phyloP scores from a whole-genome alignment of 352 stramenopile species.

The Phytopythium oedochilum region DNA sequence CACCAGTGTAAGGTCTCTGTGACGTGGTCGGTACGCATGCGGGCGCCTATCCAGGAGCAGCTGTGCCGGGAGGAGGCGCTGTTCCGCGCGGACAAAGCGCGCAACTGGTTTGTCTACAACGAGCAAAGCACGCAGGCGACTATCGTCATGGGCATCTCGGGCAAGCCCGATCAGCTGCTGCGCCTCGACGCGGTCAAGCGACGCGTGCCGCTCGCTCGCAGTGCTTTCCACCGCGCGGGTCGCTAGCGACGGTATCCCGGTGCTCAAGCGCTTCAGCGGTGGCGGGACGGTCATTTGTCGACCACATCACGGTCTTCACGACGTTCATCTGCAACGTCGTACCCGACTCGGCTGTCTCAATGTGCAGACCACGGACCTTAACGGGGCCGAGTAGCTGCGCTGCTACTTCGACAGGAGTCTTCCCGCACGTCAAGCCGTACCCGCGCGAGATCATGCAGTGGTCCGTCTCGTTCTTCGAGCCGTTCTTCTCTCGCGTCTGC shows the following conservation, averaged over 20 bases:
- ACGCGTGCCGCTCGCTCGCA: too few relatives aligned
- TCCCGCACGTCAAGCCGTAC: constrained; percentile 76
- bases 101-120: constrained; percentile 85
- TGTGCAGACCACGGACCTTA: neutral
- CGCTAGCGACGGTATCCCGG: constrained; percentile 67
- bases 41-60: constrained; percentile 69
- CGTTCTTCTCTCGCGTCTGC: constrained; percentile 67
- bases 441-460: constrained; percentile 93
- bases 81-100: constrained; percentile 80
- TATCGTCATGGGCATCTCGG: constrained; percentile 95
- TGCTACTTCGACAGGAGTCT: constrained; percentile 32
- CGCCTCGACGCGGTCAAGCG: constrained; percentile 79
- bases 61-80: constrained; percentile 92
- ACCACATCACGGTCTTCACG: constrained; percentile 91
- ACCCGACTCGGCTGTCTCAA: neutral
- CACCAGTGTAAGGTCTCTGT: too few relatives aligned
- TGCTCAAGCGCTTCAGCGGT: constrained; percentile 95
- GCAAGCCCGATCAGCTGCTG: constrained; percentile 90
- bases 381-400: neutral
- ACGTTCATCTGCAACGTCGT: constrained; percentile 89
- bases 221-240: too few relatives aligned
- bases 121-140: constrained; percentile 58
- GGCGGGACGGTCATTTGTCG: constrained; percentile 98
- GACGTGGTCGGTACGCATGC: constrained; percentile 77
- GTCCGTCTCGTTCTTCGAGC: constrained; percentile 76